phyloP scores from a whole-genome alignment of 352 stramenopile species.

The Pythium phragmiticola region DNA sequence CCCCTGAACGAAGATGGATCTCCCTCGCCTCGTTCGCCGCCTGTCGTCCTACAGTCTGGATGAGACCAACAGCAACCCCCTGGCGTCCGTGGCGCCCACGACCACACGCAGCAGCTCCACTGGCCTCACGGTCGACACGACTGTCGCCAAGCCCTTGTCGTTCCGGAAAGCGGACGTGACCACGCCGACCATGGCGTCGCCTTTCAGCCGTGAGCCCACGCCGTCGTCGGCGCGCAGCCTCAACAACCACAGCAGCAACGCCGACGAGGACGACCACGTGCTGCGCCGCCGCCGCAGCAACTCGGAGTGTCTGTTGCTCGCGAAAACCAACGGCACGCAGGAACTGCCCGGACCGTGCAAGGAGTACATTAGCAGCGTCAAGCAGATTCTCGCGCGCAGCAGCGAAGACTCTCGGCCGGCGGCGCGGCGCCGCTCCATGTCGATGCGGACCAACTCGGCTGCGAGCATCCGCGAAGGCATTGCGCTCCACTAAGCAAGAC shows the following conservation, averaged over 20 bases:
- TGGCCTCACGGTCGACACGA: slow-evolving; percentile 50
- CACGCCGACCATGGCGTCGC: slow-evolving; percentile 20
- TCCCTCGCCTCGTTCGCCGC: slow-evolving; percentile 38
- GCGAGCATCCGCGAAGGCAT: slow-evolving; percentile 37
- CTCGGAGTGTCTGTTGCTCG: slow-evolving; percentile 78
- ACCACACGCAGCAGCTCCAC: neutral
- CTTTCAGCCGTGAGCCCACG: slow-evolving; percentile 17
- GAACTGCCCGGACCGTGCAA: slow-evolving; percentile 72
- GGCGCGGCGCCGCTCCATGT: slow-evolving; percentile 64
- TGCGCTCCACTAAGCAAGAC: neutral
- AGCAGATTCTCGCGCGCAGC: slow-evolving; percentile 78
- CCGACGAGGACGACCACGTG: slow-evolving; percentile 28
- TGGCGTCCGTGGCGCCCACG: slow-evolving; percentile 18
- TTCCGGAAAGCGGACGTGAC: slow-evolving; percentile 19
- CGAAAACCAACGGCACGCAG: slow-evolving; percentile 45
- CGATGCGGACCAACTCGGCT: slow-evolving; percentile 45
- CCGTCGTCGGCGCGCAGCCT: slow-evolving; percentile 32
- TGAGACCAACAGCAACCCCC: slow-evolving; percentile 20
- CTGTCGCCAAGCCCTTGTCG: slow-evolving; percentile 29
- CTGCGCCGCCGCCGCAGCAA: slow-evolving; percentile 68
- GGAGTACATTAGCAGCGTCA: slow-evolving; percentile 85
- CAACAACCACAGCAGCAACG: neutral
- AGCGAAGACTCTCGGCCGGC: slow-evolving; percentile 33
- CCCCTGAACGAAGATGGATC: slow-evolving; percentile 25
- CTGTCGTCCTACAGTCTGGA: slow-evolving; percentile 30